Base-by-base conservation (phyloP, 208 protist species). In the Willaertia magna region DNA sequence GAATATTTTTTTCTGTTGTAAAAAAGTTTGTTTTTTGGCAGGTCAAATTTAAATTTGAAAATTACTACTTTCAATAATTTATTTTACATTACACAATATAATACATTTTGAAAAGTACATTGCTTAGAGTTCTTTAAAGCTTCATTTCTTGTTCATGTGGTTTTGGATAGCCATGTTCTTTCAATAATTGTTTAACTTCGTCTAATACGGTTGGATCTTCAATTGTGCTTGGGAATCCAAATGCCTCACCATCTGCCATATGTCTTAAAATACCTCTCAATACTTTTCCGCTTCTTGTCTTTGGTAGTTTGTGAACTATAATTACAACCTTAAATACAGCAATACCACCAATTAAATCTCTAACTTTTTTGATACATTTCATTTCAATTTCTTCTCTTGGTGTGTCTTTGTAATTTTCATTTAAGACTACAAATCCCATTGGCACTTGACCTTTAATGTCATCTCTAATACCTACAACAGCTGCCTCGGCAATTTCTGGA, bases 201-300 rank as follows among this genome's bases (percentile, higher is more conserved):
- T 14, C 20, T 4, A 83, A 42, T 22, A 83, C 46, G 30, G 3
- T 20, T 14, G n/a, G 22, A 74, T 84, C 79, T 46, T 84, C 79
- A 67, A 84, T 67, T 0, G 79, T 84, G 26, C 34, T n/a, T 9
- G 79, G 79, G 2, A 46, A 12, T 84, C n/a, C 14, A 46, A 34
- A 84, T 18, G 4, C 3, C 18, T 59, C 18, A 18, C 90, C 88
- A 40, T 89, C 81, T 6, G 96, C 96, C 48, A 99, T 96, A 90
- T 99, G 98, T 48, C 97, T 93, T 39, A 99, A 90, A 42, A 99
- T 94, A 46, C 97, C 92, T 43, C 98, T 93, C 90, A 99, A 96
- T 85, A 99, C 98, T 92, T 99, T 99, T 86, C 97, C 97, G 7
- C 92, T 96, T 55, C 97, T 94, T 18, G 97, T 99, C 93, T 99